A percentile compares a stretch with the other conserved stretches of the same genome.
These are phyloP conservation scores for Talaromyces trachyspermus DNA, from an alignment of 495 filamentous ascomycete genomes.

Conservation along the genomic window DNA sequence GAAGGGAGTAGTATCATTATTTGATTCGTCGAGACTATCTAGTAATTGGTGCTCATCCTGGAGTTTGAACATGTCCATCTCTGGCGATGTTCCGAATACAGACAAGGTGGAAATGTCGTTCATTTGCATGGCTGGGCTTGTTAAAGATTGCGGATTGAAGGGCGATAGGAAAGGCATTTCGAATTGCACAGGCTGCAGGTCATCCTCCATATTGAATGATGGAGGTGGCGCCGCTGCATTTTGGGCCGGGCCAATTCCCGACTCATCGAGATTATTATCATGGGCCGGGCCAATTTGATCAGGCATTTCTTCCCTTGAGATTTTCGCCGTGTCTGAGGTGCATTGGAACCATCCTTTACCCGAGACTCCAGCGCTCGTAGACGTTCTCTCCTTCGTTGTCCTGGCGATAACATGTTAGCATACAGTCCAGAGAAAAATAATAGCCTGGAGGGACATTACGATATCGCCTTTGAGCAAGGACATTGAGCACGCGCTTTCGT, in stretches of 20 bases:
- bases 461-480: slow-evolving; percentile 44
- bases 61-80: neutral
- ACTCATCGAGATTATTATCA: neutral
- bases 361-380: slow-evolving; percentile 11
- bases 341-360: neutral
- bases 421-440: neutral
- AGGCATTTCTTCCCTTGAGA: neutral
- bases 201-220: neutral
- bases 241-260: neutral
- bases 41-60: neutral
- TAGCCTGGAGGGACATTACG: slow-evolving; percentile 17
- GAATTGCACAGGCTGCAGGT: neutral
- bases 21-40: neutral
- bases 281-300: neutral
- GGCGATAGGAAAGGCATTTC: neutral
- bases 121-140: too few relatives aligned
- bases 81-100: neutral
- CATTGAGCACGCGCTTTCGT: slow-evolving; percentile 41
- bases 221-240: neutral
- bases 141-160: neutral
- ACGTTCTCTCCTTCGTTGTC: slow-evolving; percentile 14
- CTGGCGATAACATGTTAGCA: slow-evolving; percentile 3
- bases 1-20: neutral
- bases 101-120: neutral
- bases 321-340: neutral